A percentile compares a stretch with the other conserved stretches of the same genome.
phyloP scores from a whole-genome alignment of 1,284 basidiomycete genomes.

The Leccinum subrobustum region DNA sequence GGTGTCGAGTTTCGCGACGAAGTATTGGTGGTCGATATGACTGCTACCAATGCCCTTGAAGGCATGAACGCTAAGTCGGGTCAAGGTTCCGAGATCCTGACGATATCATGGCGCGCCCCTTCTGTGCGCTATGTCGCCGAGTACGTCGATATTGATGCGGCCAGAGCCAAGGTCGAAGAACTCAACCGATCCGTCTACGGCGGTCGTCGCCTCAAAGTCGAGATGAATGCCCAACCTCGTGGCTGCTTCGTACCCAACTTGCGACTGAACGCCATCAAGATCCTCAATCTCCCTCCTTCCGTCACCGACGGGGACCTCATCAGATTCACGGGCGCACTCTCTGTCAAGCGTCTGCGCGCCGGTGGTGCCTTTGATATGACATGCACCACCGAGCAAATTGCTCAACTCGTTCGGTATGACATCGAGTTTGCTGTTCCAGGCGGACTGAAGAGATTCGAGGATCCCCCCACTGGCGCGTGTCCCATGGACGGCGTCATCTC shows the following conservation, averaged over 20 bases:
- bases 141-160: constrained; percentile 29
- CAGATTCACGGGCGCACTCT: constrained; percentile 17
- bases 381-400: constrained; percentile 8
- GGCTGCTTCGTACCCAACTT: constrained; percentile 24
- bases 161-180: constrained; percentile 25
- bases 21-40: constrained; percentile 38
- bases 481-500: constrained; percentile 28
- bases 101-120: constrained; percentile 45
- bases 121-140: constrained; percentile 39
- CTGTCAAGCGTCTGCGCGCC: constrained; percentile 24
- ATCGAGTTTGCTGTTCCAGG: constrained; percentile 20
- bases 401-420: constrained; percentile 18
- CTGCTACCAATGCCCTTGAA: constrained; percentile 34
- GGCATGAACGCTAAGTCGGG: constrained; percentile 39
- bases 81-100: constrained; percentile 36
- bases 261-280: constrained; percentile 34
- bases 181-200: constrained; percentile 36
- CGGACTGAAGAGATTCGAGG: constrained; percentile 20
- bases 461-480: constrained; percentile 15
- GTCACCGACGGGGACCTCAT: constrained; percentile 25
- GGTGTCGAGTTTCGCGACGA: constrained; percentile 44
- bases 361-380: not conserved
- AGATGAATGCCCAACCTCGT: constrained; percentile 38
- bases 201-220: constrained; percentile 43
- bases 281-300: constrained; percentile 25